Conservation (phyloP, 1,284 basidiomycete genomes). For the Singerocomus inundabilis region DNA sequence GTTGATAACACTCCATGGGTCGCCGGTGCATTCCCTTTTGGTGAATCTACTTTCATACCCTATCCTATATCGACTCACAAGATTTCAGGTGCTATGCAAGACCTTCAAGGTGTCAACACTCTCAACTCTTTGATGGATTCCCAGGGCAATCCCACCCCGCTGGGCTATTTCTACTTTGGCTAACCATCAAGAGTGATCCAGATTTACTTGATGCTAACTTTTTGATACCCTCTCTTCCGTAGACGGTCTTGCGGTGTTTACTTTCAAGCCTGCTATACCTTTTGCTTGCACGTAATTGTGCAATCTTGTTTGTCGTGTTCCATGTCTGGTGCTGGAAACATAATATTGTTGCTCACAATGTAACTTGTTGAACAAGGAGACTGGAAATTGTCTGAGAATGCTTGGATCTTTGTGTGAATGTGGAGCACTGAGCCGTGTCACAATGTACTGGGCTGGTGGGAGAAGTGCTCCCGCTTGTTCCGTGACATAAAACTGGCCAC, state of each 20-base stretch:
- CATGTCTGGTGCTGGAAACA: conserved; percentile 26
- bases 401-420: neutral
- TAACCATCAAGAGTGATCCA: conserved; percentile 1
- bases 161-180: conserved; percentile 44
- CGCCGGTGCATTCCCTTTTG: conserved; percentile 66
- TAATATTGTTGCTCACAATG: conserved; percentile 9
- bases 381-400: neutral
- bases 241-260: conserved; percentile 7
- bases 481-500: conserved; percentile 11
- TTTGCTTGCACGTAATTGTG: conserved; percentile 5
- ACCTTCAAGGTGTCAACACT: conserved; percentile 69
- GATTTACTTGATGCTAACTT: neutral
- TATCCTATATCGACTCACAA: no score
- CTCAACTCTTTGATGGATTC: conserved; percentile 54
- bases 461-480: conserved; percentile 3
- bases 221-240: conserved; percentile 27
- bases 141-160: conserved; percentile 45
- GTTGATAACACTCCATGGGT: conserved; percentile 59
- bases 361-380: conserved; percentile 31
- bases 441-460: neutral
- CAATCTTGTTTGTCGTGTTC: conserved; percentile 13
- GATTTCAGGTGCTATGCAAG: conserved; percentile 55
- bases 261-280: neutral
- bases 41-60: conserved; percentile 25
- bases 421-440: neutral